Evolutionary conservation across 2,329 filamentous ascomycete genomes (phyloP), one percentile per base, ranked within the genome.

Genomic region (Pseudonectria buxi): DNA sequence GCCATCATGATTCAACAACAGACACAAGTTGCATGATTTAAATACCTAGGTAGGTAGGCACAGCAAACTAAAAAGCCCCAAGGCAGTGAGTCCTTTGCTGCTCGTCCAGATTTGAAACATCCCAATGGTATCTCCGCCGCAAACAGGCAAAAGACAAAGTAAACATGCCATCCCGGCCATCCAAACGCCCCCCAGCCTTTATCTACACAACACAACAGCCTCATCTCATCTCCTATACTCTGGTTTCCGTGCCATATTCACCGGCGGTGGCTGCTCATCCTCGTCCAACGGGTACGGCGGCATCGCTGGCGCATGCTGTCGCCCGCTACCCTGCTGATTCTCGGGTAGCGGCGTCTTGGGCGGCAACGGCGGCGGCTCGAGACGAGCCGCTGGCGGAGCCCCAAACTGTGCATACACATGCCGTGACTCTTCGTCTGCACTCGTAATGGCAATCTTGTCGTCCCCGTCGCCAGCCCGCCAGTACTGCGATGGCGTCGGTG

Each of bases 191-290:
- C 30, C 26, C 11, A 13, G 6, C 31, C 25, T 14, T 13, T 14
- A 14, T 26, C 12, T 9, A 27, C n/a, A 16, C 11, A 6, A 4
- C 26, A 5, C 26, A 27, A 10, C 26, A 14, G 11, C 11, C 5
- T 14, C 28, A 49, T 34, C 72, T 64, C 18, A 22, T 28, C 69
- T 65, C 37, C 68, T 71, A 49, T 81, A 86, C 32, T 84, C 81
- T 1, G 90, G 90, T 59, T 95, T 95, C 48, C 81, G 78, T 29
- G 83, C 80, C 73, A 87, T 84, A 52, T 94, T 94, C 7, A 94
- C 87, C 6, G 76, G 69, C 3, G 90, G 90, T 13, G 90, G 89
- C 18, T 83, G 81, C 16, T 83, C 84, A 51, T 94, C 83, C 29
- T 78, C 82, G 28, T 80, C 81, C 31, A 86, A 63, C 0, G 90